Percentiles rank a stretch among this genome's conserved stretches.
These are phyloP conservation scores for Ploettnerulaceae sp. DNA, from an alignment of 2,329 filamentous ascomycete genomes.

Conservation along the genomic window DNA sequence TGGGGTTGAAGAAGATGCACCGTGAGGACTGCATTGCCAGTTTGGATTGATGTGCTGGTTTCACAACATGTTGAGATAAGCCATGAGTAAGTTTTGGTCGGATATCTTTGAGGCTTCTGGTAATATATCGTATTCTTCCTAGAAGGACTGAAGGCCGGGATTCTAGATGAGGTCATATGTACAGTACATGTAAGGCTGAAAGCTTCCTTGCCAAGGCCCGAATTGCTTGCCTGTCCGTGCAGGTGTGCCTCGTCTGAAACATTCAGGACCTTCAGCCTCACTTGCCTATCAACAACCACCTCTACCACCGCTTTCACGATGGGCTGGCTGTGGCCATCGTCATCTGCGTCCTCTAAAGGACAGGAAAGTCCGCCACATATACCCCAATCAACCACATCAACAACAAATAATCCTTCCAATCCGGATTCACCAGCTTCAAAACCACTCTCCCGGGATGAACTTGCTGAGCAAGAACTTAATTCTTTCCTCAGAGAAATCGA, in stretches of 20 bases:
- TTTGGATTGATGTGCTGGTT: neutral
- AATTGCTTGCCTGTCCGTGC: neutral
- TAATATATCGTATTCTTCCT: constrained; percentile 1
- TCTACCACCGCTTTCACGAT: constrained; percentile 37
- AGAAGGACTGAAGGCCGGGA: neutral
- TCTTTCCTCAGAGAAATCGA: constrained; percentile 34
- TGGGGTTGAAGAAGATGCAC: constrained; percentile 34
- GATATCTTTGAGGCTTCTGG: no score
- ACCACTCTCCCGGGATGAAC: constrained; percentile 27
- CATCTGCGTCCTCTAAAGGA: constrained; percentile 32
- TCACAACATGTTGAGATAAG: constrained; percentile 8
- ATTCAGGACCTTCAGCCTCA: constrained; percentile 12
- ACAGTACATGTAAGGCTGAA: neutral
- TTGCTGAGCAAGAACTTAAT: constrained; percentile 33
- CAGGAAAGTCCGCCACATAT: constrained; percentile 14
- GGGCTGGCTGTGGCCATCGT: constrained; percentile 58
- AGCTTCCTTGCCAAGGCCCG: neutral
- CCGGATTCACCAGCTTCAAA: constrained; percentile 18
- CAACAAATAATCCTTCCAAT: constrained; percentile 14
- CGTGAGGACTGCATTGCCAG: constrained; percentile 26
- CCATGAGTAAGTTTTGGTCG: no score
- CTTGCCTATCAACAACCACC: constrained; percentile 8
- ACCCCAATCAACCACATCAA: constrained; percentile 18
- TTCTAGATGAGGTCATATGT: constrained; percentile 4
- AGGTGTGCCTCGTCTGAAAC: constrained; percentile 3